A percentile compares a stretch with the other conserved stretches of the same genome.
phyloP scores from a whole-genome alignment of 495 filamentous ascomycete species.

The Xylaria flabelliformis region DNA sequence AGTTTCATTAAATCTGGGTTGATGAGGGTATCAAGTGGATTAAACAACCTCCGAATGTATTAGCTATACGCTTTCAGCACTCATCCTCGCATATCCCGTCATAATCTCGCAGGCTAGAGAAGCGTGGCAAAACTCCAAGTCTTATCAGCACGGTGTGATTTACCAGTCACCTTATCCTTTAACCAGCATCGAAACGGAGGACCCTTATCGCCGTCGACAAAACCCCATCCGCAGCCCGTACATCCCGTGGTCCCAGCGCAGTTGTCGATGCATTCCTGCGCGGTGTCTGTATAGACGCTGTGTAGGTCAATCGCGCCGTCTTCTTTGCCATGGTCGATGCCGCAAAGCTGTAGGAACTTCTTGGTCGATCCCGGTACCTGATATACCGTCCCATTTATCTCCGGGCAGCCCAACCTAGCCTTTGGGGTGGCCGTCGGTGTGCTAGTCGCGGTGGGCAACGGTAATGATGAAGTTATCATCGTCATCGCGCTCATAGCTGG shows the following conservation, averaged over 20 bases:
- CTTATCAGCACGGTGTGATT: slow-evolving; percentile 38
- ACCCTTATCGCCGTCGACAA: slow-evolving; percentile 46
- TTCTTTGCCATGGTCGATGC: slow-evolving; percentile 50
- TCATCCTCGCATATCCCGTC: neutral
- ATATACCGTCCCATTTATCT: slow-evolving; percentile 53
- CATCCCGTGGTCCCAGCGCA: slow-evolving; percentile 51
- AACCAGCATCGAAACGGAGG: slow-evolving; percentile 51
- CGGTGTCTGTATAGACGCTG: slow-evolving; percentile 45
- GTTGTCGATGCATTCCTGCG: slow-evolving; percentile 53
- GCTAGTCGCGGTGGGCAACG: slow-evolving; percentile 26
- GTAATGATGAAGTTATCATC: slow-evolving; percentile 20
- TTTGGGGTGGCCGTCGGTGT: slow-evolving; percentile 30
- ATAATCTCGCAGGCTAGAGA: slow-evolving; percentile 3
- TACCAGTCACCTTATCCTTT: slow-evolving; percentile 46
- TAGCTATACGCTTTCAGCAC: neutral
- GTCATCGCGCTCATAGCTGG: neutral
- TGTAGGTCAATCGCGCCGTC: slow-evolving; percentile 46
- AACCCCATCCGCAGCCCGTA: slow-evolving; percentile 53
- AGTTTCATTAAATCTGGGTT: neutral
- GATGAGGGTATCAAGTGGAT: neutral
- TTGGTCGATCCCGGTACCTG: slow-evolving; percentile 49
- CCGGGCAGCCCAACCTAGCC: slow-evolving; percentile 45
- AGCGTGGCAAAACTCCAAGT: slow-evolving; percentile 55
- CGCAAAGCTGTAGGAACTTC: slow-evolving; percentile 52
- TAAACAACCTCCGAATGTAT: neutral